phyloP scores from a whole-genome alignment of 108 stramenopile genomes.

The Cyclotella kingstonii region DNA sequence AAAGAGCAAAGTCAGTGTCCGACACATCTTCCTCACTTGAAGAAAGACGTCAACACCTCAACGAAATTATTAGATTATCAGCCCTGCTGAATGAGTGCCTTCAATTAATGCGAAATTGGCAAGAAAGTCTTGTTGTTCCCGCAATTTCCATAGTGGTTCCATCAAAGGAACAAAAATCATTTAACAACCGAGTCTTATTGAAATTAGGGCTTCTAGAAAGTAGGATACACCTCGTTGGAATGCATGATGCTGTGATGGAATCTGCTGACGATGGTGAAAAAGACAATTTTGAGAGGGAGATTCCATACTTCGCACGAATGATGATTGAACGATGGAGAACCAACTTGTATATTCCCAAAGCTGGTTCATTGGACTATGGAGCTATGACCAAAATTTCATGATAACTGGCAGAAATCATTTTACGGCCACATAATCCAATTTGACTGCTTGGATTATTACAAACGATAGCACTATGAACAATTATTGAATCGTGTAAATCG shows the following conservation, averaged over 20 bases:
- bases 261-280: slow-evolving; percentile 37
- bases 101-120: slow-evolving; percentile 44
- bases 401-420: no score
- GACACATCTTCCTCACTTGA: slow-evolving; percentile 5
- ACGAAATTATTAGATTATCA: slow-evolving; percentile 37
- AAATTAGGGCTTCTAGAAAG: slow-evolving; percentile 72
- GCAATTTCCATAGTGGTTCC: slow-evolving; percentile 54
- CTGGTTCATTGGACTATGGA: slow-evolving; percentile 42
- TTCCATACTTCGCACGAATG: slow-evolving; percentile 59
- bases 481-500: no score
- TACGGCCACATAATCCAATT: no score
- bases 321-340: slow-evolving; percentile 83
- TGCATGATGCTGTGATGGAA: slow-evolving; percentile 73
- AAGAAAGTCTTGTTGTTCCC: slow-evolving; percentile 62
- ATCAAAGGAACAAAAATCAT: slow-evolving; percentile 65
- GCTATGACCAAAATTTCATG: no score
- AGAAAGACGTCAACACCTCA: slow-evolving; percentile 20
- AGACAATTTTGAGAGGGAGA: slow-evolving; percentile 54
- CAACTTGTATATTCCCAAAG: slow-evolving; percentile 65
- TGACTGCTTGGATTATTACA: no score
- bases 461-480: no score
- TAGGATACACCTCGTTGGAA: slow-evolving; percentile 73
- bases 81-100: slow-evolving; percentile 37
- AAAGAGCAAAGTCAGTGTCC: slow-evolving; percentile 16
- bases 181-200: slow-evolving; percentile 69